Evolutionary conservation across 2,329 filamentous ascomycete genomes (phyloP).

Genomic region (Fusarium sp.): DNA sequence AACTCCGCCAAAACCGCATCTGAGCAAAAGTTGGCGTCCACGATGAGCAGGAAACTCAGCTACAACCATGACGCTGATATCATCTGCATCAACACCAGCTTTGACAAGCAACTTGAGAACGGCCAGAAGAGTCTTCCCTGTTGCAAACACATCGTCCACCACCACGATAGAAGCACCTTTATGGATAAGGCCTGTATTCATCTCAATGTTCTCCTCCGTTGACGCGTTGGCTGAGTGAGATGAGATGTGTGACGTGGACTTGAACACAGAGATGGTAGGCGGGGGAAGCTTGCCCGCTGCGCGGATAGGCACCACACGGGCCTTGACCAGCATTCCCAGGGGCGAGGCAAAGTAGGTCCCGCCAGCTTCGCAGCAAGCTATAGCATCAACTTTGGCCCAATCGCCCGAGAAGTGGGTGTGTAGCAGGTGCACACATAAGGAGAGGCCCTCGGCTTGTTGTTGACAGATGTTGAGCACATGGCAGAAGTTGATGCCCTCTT

Average conservation of each 20-base stretch:
- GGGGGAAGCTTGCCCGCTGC: slow-evolving; percentile 67
- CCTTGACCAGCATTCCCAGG: slow-evolving; percentile 52
- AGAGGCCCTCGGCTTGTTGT: slow-evolving; percentile 57
- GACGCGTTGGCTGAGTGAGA: slow-evolving; percentile 45
- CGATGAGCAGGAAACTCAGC: slow-evolving; percentile 64
- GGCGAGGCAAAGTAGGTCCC: slow-evolving; percentile 64
- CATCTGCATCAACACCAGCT: slow-evolving; percentile 52
- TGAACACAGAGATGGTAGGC: slow-evolving; percentile 60
- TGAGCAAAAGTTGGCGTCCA: slow-evolving; percentile 58
- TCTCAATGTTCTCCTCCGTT: slow-evolving; percentile 57
- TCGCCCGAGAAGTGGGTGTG: slow-evolving; percentile 54
- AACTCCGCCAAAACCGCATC: slow-evolving; percentile 59
- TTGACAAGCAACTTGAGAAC: slow-evolving; percentile 58
- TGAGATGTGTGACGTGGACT: slow-evolving; percentile 63
- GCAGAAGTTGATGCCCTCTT: slow-evolving; percentile 61
- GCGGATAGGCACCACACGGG: slow-evolving; percentile 62
- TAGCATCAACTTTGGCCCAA: slow-evolving; percentile 56
- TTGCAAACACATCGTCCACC: slow-evolving; percentile 68
- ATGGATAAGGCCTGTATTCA: slow-evolving; percentile 55
- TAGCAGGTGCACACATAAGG: slow-evolving; percentile 61
- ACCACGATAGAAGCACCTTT: slow-evolving; percentile 56
- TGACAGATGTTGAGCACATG: slow-evolving; percentile 66
- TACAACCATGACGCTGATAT: slow-evolving; percentile 60
- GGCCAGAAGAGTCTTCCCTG: slow-evolving; percentile 63
- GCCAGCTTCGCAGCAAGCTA: slow-evolving; percentile 66